Percentiles rank a stretch among this genome's conserved stretches.
These are phyloP conservation scores for Lachnellula arida DNA, from an alignment of 2,329 filamentous ascomycete species.

Conservation along the genomic window DNA sequence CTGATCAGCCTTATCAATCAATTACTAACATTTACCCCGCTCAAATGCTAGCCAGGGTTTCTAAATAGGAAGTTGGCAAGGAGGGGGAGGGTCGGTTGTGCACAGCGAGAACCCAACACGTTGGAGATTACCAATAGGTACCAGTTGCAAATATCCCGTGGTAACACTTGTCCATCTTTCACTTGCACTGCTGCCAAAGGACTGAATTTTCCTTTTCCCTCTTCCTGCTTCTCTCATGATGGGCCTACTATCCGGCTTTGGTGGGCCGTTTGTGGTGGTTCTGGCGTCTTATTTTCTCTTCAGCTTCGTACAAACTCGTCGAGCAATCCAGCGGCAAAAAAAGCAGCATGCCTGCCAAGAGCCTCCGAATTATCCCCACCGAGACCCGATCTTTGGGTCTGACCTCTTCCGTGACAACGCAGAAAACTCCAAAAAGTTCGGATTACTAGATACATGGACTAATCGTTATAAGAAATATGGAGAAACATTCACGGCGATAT, in stretches of 20 bases:
- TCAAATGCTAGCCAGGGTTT: too few relatives aligned
- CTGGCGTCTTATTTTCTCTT: background rate
- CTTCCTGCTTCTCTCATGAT: background rate
- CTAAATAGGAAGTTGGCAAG: too few relatives aligned
- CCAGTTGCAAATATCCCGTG: too few relatives aligned
- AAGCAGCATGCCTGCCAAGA: background rate
- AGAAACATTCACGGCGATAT: background rate
- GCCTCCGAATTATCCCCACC: background rate
- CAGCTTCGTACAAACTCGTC: background rate
- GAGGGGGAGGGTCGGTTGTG: too few relatives aligned
- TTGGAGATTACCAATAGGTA: too few relatives aligned
- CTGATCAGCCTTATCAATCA: too few relatives aligned
- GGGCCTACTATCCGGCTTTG: background rate
- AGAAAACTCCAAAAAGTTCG: background rate
- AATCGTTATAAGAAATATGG: background rate
- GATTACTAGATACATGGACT: background rate
- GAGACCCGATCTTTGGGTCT: conserved; percentile 1
- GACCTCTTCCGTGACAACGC: background rate
- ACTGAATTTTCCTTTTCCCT: background rate
- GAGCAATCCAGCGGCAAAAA: background rate
- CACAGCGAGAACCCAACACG: too few relatives aligned
- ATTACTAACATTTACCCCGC: too few relatives aligned
- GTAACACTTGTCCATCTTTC: too few relatives aligned
- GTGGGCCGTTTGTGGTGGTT: background rate
- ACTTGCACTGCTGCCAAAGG: too few relatives aligned